These are phyloP conservation scores for Solanum lycopersicoides DNA, from an alignment of 257 asterid genomes.

Conservation along the genomic window DNA sequence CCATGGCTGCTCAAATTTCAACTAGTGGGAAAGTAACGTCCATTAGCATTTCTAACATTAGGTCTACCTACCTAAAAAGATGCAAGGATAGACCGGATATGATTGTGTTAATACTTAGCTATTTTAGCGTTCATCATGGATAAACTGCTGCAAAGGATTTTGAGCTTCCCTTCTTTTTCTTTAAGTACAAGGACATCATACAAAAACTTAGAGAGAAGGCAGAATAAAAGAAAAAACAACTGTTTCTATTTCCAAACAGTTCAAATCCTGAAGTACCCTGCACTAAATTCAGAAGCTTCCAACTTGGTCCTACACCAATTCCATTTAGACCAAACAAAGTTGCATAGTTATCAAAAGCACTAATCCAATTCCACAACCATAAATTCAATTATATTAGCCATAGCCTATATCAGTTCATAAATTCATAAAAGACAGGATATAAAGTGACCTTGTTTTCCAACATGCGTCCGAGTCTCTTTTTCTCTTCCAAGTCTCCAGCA, in stretches of 20 bases:
- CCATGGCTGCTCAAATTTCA: not conserved
- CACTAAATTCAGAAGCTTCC: not conserved
- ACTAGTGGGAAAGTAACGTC: not conserved
- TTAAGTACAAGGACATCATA: not conserved
- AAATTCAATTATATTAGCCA: too few species aligned
- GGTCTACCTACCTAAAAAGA: not conserved
- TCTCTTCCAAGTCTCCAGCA: conserved; percentile 63
- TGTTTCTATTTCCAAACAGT: not conserved
- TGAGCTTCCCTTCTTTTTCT: not conserved
- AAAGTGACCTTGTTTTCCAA: conserved; percentile 43
- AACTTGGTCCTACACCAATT: not conserved
- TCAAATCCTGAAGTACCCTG: not conserved
- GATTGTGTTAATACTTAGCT: not conserved
- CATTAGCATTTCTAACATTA: not conserved
- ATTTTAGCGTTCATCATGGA: not conserved
- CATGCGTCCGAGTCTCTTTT: conserved; percentile 57
- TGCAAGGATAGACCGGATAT: not conserved
- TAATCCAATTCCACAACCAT: not conserved
- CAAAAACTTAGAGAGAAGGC: not conserved
- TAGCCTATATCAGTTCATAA: not conserved
- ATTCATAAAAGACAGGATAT: not conserved
- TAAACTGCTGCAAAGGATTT: not conserved
- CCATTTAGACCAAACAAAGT: not conserved
- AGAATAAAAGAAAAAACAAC: not conserved
- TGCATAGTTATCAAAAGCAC: not conserved